Base-by-base conservation (phyloP, 768 basidiomycete genomes). In the Pleurotus eryngii region DNA sequence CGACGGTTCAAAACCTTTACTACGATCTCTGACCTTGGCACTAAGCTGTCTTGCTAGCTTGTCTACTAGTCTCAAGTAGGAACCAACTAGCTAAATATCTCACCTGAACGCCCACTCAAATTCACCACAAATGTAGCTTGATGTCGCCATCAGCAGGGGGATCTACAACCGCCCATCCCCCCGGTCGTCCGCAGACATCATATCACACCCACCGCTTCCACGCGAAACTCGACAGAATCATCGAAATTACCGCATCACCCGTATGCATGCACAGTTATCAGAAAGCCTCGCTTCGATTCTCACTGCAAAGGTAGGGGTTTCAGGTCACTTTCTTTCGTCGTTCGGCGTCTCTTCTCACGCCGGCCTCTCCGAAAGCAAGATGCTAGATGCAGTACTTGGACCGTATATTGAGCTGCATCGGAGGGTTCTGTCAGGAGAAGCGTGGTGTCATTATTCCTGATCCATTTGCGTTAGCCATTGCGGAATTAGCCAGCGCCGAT, bases 31-130 rank as follows among this genome's bases (percentile, higher is more conserved):
- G 45, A 49, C 60, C 43, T 47, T 43, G 42, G 42, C 15, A 20
- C 42, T 15, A 43, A 43, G 42, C 5, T 20, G 42, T n/a, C 15
- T 43, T 43, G 42, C 42, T 43, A 20, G 15, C 42, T 43, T 43
- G 42, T 43, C 42, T 1, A 43, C 42, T 43, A 17, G 11, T 35
- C 30, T 35, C 30, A 3, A 35, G 30, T 9, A 35, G 30, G 30
- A 43, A 43, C 42, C n/a, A n/a, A 43, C 42, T 15, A 43, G 42
- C 27, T 42, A 57, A 45, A 59, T 37, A 59, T 59, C 60, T 57
- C 62, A 56, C 51, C 60, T 63, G 56, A 54, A 51, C 54, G 45
- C 50, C 39, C 35, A 54, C 26, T 37, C 46, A 53, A 37, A 46
- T 37, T 43, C 60, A 24, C 45, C 43, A 39, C 45, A 17, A 42